Conservation (phyloP, 2,329 filamentous ascomycete genomes). For the Neofusicoccum cordaticola region DNA sequence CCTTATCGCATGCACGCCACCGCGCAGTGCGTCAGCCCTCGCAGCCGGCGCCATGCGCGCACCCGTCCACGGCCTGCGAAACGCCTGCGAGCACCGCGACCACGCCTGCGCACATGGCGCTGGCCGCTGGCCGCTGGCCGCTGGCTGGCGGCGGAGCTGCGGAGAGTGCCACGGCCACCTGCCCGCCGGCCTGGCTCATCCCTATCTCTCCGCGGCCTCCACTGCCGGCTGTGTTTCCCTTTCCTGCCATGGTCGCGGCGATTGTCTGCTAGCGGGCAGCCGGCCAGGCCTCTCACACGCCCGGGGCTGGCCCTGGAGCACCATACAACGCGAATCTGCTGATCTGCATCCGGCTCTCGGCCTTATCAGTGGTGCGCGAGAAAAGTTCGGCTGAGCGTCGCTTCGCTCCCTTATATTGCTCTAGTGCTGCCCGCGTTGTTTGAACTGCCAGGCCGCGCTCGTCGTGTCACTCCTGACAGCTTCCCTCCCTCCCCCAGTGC, state of each 20-base stretch:
- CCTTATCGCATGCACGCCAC: constrained; percentile 9
- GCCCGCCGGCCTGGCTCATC: constrained; percentile 1
- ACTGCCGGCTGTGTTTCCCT: constrained; percentile 4
- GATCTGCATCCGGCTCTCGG: constrained; percentile 10
- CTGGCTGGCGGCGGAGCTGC: too few relatives aligned
- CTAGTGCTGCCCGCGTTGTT: background rate
- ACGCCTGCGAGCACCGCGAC: too few relatives aligned
- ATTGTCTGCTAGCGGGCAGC: background rate
- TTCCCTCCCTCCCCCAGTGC: background rate
- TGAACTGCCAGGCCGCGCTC: background rate
- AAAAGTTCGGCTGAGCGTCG: constrained; percentile 5
- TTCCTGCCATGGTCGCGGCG: background rate
- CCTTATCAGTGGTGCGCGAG: constrained; percentile 11
- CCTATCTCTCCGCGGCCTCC: constrained; percentile 4
- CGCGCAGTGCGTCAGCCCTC: background rate
- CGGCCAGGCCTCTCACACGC: background rate
- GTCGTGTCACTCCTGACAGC: background rate
- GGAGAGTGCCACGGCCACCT: too few relatives aligned
- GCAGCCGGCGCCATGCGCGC: background rate
- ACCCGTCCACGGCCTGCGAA: too few relatives aligned
- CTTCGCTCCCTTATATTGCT: background rate
- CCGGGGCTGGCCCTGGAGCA: background rate
- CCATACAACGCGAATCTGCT: constrained; percentile 6
- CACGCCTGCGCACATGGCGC: too few relatives aligned
- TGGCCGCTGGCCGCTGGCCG: too few relatives aligned